Percentiles rank a stretch among this genome's conserved stretches.
phyloP scores from a whole-genome alignment of 306 rosid genomes.

The Gynostemma pentaphyllum region DNA sequence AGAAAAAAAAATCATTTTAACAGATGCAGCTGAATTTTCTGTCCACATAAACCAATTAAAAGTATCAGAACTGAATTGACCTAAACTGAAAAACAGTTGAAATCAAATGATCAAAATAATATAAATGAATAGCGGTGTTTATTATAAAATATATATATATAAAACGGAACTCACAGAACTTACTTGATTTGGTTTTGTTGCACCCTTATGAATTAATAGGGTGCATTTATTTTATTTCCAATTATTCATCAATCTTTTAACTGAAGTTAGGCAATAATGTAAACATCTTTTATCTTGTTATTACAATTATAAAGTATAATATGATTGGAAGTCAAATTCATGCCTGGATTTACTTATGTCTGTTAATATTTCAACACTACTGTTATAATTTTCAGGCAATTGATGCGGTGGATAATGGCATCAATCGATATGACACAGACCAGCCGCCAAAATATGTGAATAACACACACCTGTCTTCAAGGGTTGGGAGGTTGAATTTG shows the following conservation, averaged over 20 bases:
- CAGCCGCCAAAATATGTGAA: slow-evolving; percentile 90
- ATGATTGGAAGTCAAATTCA: no score
- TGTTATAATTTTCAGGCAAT: slow-evolving; percentile 45
- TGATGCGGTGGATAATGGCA: slow-evolving; percentile 94
- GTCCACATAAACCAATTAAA: no score
- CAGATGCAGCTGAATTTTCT: no score
- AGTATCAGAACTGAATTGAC: no score
- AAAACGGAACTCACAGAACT: no score
- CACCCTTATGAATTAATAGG: no score
- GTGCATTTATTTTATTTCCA: neutral
- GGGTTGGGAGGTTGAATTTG: slow-evolving; percentile 78
- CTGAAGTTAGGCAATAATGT: neutral
- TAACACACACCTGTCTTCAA: slow-evolving; percentile 85
- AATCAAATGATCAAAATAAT: no score
- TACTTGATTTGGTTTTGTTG: slow-evolving; percentile 6
- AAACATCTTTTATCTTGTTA: neutral
- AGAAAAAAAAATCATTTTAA: no score
- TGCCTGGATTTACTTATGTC: neutral
- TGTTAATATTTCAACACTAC: neutral
- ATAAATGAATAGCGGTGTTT: no score
- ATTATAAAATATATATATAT: no score
- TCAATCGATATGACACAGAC: slow-evolving; percentile 76
- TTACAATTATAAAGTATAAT: no score
- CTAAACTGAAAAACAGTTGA: no score
- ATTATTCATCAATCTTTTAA: neutral